Evolutionary conservation across 2,329 filamentous ascomycete genomes (phyloP), one percentile per base, ranked within the genome.

Genomic region (Macrophomina phaseolina): DNA sequence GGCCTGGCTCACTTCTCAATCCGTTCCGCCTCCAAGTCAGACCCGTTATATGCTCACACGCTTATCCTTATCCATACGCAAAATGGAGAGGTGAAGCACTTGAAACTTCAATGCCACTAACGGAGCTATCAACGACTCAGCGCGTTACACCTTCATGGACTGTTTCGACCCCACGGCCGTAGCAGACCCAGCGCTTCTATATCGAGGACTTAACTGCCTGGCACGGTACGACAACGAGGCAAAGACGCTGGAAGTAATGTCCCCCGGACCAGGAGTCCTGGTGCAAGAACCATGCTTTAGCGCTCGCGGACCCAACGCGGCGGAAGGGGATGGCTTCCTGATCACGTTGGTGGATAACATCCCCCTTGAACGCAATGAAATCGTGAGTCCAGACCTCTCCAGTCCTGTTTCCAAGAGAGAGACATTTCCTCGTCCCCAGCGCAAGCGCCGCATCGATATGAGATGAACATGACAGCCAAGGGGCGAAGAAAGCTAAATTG

Each of bases 91-190:
- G 23, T 51, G 48, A 51, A 30, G 48, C 48, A 51, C 48, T 28
- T 30, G 42, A 45, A n/a, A 45, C 42, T 18, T 49, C 46, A 5
- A 5, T 5, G 7, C 2, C 2, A 30, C 53, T 58, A 42, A 58
- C 53, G 38, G 18, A 58, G 11, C 9, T 4, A 9, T 5, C 53
- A 30, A 2, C 18, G 53, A 28, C 14, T 18, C 36, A 58, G 53
- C 53, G 36, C 53, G 53, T 18, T 58, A 42, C 36, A 58, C 53
- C 36, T 58, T 58, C 53, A 58, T 58, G 53, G 53, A 58, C 53
- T 58, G 53, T 36, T 58, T 58, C 36, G 53, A 58, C 36, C 53
- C 53, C 14, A 5, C 34, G 18, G 53, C 53, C 9, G 36, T 30
- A 30, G 11, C 34, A 2, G 53, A 58, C 16, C 53, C 53, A 11